Evolutionary conservation across 805 yeast genomes (phyloP), one percentile per base, ranked within the genome.

Genomic region (Naumovozyma baii): DNA sequence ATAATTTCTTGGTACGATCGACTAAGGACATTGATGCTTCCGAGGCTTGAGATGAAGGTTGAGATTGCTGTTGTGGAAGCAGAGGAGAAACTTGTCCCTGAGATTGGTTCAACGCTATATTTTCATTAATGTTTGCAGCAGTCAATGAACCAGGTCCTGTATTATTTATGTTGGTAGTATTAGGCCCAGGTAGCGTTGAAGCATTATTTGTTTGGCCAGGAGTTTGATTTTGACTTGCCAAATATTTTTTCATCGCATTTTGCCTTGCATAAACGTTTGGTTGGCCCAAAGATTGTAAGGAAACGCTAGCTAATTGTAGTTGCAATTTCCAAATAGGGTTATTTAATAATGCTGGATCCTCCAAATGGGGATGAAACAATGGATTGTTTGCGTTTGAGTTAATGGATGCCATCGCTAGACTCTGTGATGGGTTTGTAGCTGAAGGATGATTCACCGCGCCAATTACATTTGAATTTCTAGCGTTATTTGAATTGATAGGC

Each of bases 181-280:
- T 22, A 7, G 26, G 26, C 10, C 7, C 26, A 22, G 10, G 9
- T 22, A 10, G 26, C 10, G 26, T 22, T 10, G 10, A 22, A 22
- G 26, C 10, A 22, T 22, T 22, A 22, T 22, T 22, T 7, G 26
- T 7, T 10, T 7, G 7, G 10, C 10, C 10, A 20, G 46, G 54
- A 22, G 26, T 7, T 22, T 22, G 26, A 22, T 22, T 22, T 34
- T 57, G 61, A 37, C 46, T 52, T 3, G 52, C 50, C 25, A 59
- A 32, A 33, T 56, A 58, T 42, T 58, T 56, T 39, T 61, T 58
- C 59, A 61, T 59, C 2, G 63, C 64, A 44, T 59, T 60, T 47
- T 61, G 64, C 34, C 64, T 54, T 3, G 66, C 66, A 44, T 61
- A 61, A 7, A 57, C 57, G 38, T 61, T 61, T 9, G 64, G 60